Evolutionary conservation across 371 early-diverging fungal genomes (phyloP).

Genomic region (Circinella minor): DNA sequence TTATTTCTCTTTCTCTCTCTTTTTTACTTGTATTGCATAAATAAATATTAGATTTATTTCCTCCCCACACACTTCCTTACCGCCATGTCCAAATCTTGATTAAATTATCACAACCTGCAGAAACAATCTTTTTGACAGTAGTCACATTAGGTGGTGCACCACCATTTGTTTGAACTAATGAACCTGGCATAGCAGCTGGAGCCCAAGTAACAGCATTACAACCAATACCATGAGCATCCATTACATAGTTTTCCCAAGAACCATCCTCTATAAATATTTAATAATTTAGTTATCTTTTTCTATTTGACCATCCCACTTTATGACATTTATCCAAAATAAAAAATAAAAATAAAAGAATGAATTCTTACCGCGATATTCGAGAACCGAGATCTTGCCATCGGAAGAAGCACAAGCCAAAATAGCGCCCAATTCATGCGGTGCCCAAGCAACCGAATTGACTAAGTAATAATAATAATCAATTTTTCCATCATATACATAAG

Average conservation of each 20-base stretch:
- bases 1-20: background rate
- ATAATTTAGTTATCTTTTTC: background rate
- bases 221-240: constrained; percentile 93
- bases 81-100: constrained; percentile 92
- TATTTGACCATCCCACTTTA: background rate
- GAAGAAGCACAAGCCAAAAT: constrained; percentile 95
- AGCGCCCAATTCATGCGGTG: constrained; percentile 96
- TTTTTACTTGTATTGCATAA: background rate
- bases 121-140: constrained; percentile 81
- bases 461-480: background rate
- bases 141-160: constrained; percentile 58
- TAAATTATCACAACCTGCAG: constrained; percentile 95
- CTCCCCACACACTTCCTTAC: constrained; percentile 25
- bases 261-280: constrained; percentile 67
- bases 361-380: constrained; percentile 80
- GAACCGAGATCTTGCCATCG: constrained; percentile 91
- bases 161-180: constrained; percentile 74
- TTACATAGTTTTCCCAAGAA: constrained; percentile 73
- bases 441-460: constrained; percentile 97
- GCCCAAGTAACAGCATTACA: constrained; percentile 96
- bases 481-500: background rate
- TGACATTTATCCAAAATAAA: too few relatives aligned
- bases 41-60: background rate
- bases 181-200: constrained; percentile 85
- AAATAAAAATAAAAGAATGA: too few relatives aligned